These are phyloP conservation scores for Solanum lignicaule DNA, from an alignment of 257 asterid species.

Conservation along the genomic window DNA sequence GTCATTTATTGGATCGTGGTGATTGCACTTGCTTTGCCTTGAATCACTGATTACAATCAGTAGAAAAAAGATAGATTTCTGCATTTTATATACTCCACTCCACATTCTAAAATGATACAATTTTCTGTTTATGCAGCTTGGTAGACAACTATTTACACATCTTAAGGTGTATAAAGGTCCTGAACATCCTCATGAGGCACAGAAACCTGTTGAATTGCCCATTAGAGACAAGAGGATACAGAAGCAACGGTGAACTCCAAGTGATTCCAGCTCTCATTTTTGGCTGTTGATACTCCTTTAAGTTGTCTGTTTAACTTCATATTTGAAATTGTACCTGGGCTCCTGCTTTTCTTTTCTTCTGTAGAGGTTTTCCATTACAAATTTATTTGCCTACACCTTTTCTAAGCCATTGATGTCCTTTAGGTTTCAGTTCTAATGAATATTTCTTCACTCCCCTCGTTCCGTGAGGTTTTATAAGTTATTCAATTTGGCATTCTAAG, in stretches of 20 bases:
- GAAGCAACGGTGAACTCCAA: constrained; percentile 5
- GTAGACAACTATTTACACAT: constrained; percentile 73
- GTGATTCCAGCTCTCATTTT: not conserved
- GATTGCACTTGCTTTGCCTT: not conserved
- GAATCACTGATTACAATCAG: not conserved
- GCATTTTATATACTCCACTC: not conserved
- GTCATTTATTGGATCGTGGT: not conserved
- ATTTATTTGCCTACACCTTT: not conserved
- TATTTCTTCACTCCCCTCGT: not conserved
- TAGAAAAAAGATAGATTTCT: not conserved
- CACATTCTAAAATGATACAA: not conserved
- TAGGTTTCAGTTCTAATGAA: not conserved
- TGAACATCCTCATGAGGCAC: constrained; percentile 95
- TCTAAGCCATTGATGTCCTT: not conserved
- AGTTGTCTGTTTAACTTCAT: not conserved
- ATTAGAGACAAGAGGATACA: constrained; percentile 83
- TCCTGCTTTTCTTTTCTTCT: not conserved
- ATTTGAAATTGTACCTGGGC: not conserved
- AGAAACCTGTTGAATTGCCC: constrained; percentile 69
- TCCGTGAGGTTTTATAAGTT: not conserved
- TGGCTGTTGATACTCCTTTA: not conserved
- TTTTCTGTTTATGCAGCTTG: constrained; percentile 56
- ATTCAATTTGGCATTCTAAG: not conserved
- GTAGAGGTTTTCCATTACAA: not conserved
- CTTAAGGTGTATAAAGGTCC: constrained; percentile 86